phyloP scores from a whole-genome alignment of 225 moss, liverwort and hornwort species.

The Bryum argenteum region DNA sequence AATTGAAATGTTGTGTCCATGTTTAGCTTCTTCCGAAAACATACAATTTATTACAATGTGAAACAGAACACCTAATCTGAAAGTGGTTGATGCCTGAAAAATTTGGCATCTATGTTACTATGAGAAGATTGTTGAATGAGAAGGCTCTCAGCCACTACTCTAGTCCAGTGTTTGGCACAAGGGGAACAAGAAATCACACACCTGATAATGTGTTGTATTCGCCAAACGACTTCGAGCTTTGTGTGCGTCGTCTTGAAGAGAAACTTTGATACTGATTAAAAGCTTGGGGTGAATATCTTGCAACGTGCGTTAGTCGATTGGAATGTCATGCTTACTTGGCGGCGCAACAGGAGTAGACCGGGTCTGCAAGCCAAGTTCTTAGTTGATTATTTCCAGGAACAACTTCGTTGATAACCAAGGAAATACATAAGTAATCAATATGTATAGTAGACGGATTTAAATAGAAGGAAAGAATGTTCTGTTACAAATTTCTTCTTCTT shows the following conservation, averaged over 20 bases:
- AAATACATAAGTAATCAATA: not conserved
- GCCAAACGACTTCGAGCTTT: not conserved
- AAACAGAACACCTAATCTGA: no score
- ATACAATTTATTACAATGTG: no score
- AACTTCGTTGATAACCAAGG: not conserved
- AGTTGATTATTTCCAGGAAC: not conserved
- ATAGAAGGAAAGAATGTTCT: not conserved
- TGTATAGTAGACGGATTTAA: not conserved
- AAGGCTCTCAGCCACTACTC: slow-evolving; percentile 9
- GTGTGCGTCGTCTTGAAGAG: not conserved
- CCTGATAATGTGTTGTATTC: not conserved
- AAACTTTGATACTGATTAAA: not conserved
- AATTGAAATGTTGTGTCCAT: no score
- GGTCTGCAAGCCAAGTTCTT: slow-evolving; percentile 24
- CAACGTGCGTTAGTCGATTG: slow-evolving; percentile 25
- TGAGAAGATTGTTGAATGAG: not conserved
- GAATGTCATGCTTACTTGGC: slow-evolving; percentile 26
- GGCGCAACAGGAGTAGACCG: slow-evolving; percentile 21
- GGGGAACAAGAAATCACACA: slow-evolving; percentile 2
- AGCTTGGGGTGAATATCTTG: not conserved
- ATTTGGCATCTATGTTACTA: not conserved
- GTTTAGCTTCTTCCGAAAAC: no score
- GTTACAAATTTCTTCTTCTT: slow-evolving; percentile 42
- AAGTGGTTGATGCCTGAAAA: no score
- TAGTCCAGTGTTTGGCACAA: not conserved